Evolutionary conservation across 345 rosid species (phyloP).

Genomic region (Rhizophora apiculata): DNA sequence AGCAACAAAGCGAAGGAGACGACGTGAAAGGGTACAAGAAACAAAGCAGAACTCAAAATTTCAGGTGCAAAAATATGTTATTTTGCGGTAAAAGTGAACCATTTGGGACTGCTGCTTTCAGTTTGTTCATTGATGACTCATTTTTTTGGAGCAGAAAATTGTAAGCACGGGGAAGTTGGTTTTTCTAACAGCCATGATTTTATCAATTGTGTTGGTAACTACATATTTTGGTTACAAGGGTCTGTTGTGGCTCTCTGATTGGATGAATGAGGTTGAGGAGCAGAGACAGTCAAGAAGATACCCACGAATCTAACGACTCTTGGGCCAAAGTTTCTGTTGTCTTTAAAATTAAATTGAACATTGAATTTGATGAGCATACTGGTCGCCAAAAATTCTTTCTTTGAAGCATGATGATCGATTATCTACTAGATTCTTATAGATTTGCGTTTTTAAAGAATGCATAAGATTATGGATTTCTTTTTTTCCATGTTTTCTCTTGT

Average conservation of each 20-base stretch:
- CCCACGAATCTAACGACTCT: slow-evolving; percentile 28
- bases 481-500: too few species aligned
- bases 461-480: too few species aligned
- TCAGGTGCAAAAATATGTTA: slow-evolving; percentile 42
- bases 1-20: slow-evolving; percentile 57
- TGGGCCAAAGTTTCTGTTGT: background rate
- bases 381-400: background rate
- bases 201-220: slow-evolving; percentile 33
- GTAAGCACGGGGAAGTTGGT: slow-evolving; percentile 38
- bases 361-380: background rate
- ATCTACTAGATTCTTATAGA: too few species aligned
- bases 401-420: background rate
- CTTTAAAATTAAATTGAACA: background rate
- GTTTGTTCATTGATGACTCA: background rate
- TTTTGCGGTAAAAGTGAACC: background rate
- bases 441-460: too few species aligned
- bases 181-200: slow-evolving; percentile 36
- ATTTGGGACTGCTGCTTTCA: background rate
- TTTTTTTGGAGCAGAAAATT: slow-evolving; percentile 49
- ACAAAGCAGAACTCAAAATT: slow-evolving; percentile 44
- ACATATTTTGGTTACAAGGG: slow-evolving; percentile 75
- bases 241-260: slow-evolving; percentile 64
- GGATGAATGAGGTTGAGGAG: slow-evolving; percentile 83
- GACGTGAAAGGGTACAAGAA: slow-evolving; percentile 55
- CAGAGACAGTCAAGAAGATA: slow-evolving; percentile 42